These are phyloP conservation scores for Fusarium buharicum DNA, from an alignment of 2,329 filamentous ascomycete species.

Conservation along the genomic window DNA sequence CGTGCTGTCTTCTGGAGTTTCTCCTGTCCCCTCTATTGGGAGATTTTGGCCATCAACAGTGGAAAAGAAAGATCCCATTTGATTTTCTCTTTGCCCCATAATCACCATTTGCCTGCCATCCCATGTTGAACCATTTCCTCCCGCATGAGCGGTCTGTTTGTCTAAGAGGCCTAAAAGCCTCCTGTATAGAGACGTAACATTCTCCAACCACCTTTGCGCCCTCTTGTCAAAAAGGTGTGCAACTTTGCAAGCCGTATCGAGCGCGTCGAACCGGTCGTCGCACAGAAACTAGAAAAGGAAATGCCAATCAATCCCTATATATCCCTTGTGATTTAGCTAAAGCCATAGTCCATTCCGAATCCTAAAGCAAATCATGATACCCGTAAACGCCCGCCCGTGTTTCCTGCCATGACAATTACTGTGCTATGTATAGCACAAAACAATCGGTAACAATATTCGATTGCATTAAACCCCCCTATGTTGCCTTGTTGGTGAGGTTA, in stretches of 20 bases:
- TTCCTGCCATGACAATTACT: slow-evolving; percentile 26
- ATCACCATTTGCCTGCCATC: slow-evolving; percentile 3
- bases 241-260: slow-evolving; percentile 14
- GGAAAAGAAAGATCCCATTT: slow-evolving; percentile 22
- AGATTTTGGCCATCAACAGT: slow-evolving; percentile 16
- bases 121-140: slow-evolving; percentile 27
- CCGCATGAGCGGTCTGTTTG: slow-evolving; percentile 45
- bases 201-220: slow-evolving; percentile 9
- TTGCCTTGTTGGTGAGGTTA: slow-evolving; percentile 24
- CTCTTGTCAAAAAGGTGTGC: slow-evolving; percentile 11
- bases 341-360: slow-evolving; percentile 18
- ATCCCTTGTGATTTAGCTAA: slow-evolving; percentile 12
- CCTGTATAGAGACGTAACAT: slow-evolving; percentile 20
- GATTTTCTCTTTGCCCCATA: slow-evolving; percentile 22
- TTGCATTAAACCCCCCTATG: slow-evolving; percentile 27
- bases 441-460: slow-evolving; percentile 16
- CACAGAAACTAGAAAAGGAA: slow-evolving; percentile 18
- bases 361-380: slow-evolving; percentile 34
- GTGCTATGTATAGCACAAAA: slow-evolving; percentile 18
- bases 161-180: slow-evolving; percentile 44
- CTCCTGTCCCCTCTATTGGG: slow-evolving; percentile 1
- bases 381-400: slow-evolving; percentile 34
- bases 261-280: slow-evolving; percentile 27
- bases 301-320: slow-evolving; percentile 11
- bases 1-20: slow-evolving; percentile 8